A percentile compares a stretch with the other conserved stretches of the same genome.
phyloP scores from a whole-genome alignment of 2,329 filamentous ascomycete species.

The Hymenoscyphus fraxineus region DNA sequence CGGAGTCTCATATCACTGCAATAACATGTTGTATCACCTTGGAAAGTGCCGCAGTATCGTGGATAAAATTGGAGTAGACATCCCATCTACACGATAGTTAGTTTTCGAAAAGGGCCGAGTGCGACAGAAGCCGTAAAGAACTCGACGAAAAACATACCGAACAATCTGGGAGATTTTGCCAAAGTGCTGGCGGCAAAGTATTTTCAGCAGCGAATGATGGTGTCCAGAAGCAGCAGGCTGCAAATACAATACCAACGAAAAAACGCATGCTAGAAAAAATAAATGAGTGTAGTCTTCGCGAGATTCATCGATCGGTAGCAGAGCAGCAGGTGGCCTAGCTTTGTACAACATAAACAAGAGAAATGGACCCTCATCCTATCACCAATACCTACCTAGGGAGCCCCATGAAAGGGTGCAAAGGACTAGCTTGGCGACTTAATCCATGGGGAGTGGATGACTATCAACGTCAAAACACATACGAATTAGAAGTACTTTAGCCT shows the following conservation, averaged over 20 bases:
- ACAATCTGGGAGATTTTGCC: not conserved
- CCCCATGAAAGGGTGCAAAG: not conserved
- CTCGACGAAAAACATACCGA: not conserved
- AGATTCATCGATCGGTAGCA: not conserved
- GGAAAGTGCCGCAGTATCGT: conserved; percentile 12
- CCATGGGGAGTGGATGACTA: not conserved
- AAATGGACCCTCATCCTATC: not conserved
- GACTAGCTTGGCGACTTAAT: not conserved
- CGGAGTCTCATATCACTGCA: conserved; percentile 10
- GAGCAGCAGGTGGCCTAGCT: not conserved
- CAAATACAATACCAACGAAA: not conserved
- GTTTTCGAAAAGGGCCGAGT: not conserved
- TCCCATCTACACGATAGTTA: not conserved
- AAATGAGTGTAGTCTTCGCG: not conserved
- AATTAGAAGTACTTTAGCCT: not conserved
- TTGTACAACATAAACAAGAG: conserved; percentile 1
- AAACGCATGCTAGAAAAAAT: not conserved
- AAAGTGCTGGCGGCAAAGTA: not conserved
- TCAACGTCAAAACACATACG: conserved; percentile 1
- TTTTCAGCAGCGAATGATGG: not conserved
- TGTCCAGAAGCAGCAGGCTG: not conserved
- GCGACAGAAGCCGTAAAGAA: too few species aligned
- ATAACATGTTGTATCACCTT: conserved; percentile 15
- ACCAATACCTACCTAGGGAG: not conserved
- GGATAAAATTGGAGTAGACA: conserved; percentile 22